Evolutionary conservation across 2,329 filamentous ascomycete species (phyloP).

Genomic region (Rhinocladiella mackenziei): DNA sequence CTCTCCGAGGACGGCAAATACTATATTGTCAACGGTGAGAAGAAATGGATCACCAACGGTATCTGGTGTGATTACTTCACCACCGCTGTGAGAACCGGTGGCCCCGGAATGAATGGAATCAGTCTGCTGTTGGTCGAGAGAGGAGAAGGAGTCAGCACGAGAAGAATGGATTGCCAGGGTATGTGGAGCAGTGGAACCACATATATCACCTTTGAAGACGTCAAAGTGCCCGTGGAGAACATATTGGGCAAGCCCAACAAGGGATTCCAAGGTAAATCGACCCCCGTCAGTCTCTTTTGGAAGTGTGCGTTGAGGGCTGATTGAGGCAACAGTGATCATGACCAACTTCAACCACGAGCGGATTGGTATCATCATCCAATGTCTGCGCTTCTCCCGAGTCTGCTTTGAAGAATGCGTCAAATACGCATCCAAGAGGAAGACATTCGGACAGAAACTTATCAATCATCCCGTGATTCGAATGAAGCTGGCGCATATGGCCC

Average conservation of each 20-base stretch:
- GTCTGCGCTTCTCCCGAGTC: constrained; percentile 87
- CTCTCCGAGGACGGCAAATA: constrained; percentile 93
- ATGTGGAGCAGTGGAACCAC: constrained; percentile 94
- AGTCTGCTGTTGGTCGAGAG: constrained; percentile 90
- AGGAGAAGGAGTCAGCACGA: constrained; percentile 79
- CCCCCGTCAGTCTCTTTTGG: too few relatives aligned
- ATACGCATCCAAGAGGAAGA: constrained; percentile 94
- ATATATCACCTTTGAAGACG: constrained; percentile 97
- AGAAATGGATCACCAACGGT: constrained; percentile 99
- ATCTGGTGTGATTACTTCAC: constrained; percentile 98
- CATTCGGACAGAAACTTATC: constrained; percentile 94
- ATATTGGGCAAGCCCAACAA: constrained; percentile 96
- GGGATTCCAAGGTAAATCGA: constrained; percentile 72
- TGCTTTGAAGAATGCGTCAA: constrained; percentile 96
- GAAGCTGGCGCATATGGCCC: constrained; percentile 97
- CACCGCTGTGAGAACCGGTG: constrained; percentile 86
- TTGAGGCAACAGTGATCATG: constrained; percentile 72
- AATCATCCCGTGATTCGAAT: constrained; percentile 95
- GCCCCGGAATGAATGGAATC: constrained; percentile 86
- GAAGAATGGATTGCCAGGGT: constrained; percentile 97
- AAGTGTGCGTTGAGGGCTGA: neutral
- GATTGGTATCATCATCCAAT: constrained; percentile 98
- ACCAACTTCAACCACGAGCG: constrained; percentile 99
- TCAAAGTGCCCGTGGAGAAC: constrained; percentile 99
- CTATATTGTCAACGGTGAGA: constrained; percentile 96